Base-by-base conservation (phyloP, 371 early-diverging fungal genomes). In the Fennellomyces sp. region DNA sequence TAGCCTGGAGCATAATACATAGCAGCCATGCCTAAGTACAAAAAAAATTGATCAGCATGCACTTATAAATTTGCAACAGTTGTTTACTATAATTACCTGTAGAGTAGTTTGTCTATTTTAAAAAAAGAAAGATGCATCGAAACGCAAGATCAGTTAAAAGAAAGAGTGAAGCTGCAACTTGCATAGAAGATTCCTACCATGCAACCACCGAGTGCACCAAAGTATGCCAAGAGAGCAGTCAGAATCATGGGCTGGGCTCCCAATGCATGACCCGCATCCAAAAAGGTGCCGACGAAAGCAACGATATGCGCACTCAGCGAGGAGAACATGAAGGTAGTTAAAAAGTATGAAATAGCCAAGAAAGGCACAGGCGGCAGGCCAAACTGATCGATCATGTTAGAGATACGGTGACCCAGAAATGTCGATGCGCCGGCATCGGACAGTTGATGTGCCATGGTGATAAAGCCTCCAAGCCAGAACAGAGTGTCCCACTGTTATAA, bases 381-480 rank as follows among this genome's bases (percentile, higher is more conserved):
- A 8, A 76, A 52, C 19, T 69, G 56, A 19, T 50, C 41, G 39
- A 81, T 81, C 3, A 61, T 64, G 0, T 56, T 45, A 1, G 87
- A 83, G 52, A 90, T 78, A 10, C 69, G 66, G 26, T 74, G 64
- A 12, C 91, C 92, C 30, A 91, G 66, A 67, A 73, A 89, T 6
- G 70, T 68, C 11, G 91, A 82, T 23, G 91, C 78, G 7, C 91
- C 90, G 5, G 89, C 76, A 19, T 77, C 81, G 15, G 86, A 75
- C 2, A 93, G 71, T 62, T 91, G 91, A 54, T 86, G 84, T 39
- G 91, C 91, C 52, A 93, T 84, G 0, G 90, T 79, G 21, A 93
- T 80, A 72, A 93, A 90, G 10, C 89, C 88, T 17, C 87, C 87
- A 2, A 93, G 72, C 92, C 93, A 93, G 60, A 89, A 91, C 36